Evolutionary conservation across 345 rosid species (phyloP), one percentile per base, ranked within the genome.

Genomic region (Boechera stricta): DNA sequence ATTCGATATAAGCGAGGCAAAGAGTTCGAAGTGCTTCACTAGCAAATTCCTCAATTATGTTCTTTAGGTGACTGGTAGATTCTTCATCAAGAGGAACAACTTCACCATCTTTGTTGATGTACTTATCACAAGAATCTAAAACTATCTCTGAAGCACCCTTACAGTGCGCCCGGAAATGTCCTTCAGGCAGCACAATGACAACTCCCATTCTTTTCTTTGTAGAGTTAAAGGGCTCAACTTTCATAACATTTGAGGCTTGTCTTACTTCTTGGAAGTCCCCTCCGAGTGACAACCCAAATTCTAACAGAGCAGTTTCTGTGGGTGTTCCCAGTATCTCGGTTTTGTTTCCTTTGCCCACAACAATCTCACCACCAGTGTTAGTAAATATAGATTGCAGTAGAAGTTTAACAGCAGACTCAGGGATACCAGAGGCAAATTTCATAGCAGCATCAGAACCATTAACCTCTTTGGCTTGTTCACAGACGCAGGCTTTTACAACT

Each of bases 121-220:
- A 79, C 71, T 90, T 94, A 81, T 92, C 86, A 80, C 98, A 94
- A 11, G 90, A 83, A 77, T 79, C 88, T 79, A 92, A 75, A 42
- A 90, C 59, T 66, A 94, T 88, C 78, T 94, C 98, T 41, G 98
- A 89, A 60, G 98, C 98, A 61, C 97, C 98, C 79, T 94, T 94
- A 67, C 86, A 86, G 57, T 91, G 97, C 11, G 81, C 95, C 41
- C 88, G 73, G 71, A 78, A 74, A 69, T 87, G 79, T 62, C 95
- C 91, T 66, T 74, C 81, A 58, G 90, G 90, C 60, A 92, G 90
- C 86, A 88, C 86, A 74, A 94, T 15, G 68, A 89, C 93, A 32
- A 87, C 97, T 44, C 86, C 89, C 98, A 94, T 94, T 79, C 87
- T 82, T 83, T 94, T 94, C 79, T 87, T 92, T 49, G 84, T 73